Evolutionary conservation across 331 rosid species (phyloP).

Genomic region (Stylosanthes scabra): DNA sequence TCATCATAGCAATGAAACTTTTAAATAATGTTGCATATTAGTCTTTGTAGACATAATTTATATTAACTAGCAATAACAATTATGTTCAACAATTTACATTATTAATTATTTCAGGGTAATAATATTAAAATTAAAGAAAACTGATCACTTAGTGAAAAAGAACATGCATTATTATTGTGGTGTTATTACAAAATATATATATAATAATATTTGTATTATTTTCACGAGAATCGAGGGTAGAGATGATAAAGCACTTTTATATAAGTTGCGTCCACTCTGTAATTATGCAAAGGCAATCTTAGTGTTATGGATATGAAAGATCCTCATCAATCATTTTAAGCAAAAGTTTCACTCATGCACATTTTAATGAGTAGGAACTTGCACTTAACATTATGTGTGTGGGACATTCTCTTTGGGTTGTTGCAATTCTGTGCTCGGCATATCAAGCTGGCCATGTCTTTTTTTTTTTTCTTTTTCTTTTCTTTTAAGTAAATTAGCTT

Average conservation of each 20-base stretch:
- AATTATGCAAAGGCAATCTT: conserved; percentile 46
- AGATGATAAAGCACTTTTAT: conserved; percentile 35
- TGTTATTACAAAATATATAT: no score
- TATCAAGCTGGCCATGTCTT: conserved; percentile 21
- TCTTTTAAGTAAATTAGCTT: conserved; percentile 17
- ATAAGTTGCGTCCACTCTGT: conserved; percentile 34
- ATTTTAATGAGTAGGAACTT: conserved; percentile 37
- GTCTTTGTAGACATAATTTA: no score
- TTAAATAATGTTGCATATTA: no score
- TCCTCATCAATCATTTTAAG: conserved; percentile 49
- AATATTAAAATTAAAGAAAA: no score
- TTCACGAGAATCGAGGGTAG: conserved; percentile 37
- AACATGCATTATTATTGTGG: no score
- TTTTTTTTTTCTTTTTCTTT: not conserved
- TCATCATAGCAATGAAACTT: no score
- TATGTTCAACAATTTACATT: no score
- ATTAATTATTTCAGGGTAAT: no score
- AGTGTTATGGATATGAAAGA: conserved; percentile 38
- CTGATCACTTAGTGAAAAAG: no score
- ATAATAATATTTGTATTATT: not conserved
- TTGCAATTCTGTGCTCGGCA: conserved; percentile 27
- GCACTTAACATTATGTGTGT: conserved; percentile 34
- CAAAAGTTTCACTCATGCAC: conserved; percentile 40
- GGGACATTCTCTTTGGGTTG: conserved; percentile 29
- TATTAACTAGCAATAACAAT: no score